Percentiles rank a stretch among this genome's conserved stretches.
These are phyloP conservation scores for Termitomyces sp. DNA, from an alignment of 768 basidiomycete species.

Conservation along the genomic window DNA sequence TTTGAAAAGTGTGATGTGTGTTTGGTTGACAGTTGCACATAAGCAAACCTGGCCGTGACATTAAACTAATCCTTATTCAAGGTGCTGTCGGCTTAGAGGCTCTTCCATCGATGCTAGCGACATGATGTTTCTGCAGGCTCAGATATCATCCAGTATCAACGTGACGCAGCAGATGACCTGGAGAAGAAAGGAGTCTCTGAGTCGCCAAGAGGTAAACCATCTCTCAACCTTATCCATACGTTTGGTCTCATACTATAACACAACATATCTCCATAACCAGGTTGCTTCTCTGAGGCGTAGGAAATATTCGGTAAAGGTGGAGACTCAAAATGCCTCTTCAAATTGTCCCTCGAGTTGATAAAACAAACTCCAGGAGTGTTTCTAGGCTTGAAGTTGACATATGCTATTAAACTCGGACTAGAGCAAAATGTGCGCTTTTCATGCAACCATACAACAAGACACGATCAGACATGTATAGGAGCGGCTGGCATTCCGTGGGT, in stretches of 20 bases:
- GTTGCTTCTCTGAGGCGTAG: too few species aligned
- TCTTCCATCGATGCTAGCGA: neutral
- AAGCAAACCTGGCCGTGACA: neutral
- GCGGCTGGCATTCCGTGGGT: neutral
- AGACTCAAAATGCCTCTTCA: neutral
- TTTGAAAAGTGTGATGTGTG: constrained; percentile 34
- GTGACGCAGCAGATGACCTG: too few species aligned
- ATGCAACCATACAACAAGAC: neutral
- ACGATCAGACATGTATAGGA: neutral
- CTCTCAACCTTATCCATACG: too few species aligned
- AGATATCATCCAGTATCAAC: too few species aligned
- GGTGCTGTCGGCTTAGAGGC: neutral
- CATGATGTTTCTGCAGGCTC: too few species aligned
- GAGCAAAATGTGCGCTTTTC: neutral
- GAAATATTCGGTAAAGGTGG: too few species aligned
- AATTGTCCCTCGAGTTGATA: neutral
- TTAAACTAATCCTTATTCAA: neutral
- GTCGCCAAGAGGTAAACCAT: neutral
- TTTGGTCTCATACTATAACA: too few species aligned
- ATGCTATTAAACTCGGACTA: too few species aligned
- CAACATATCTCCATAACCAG: too few species aligned
- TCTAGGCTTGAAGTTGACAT: too few species aligned
- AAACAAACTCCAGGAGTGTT: neutral
- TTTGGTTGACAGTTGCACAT: constrained; percentile 25
- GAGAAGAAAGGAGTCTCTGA: too few species aligned